phyloP scores from a whole-genome alignment of 352 stramenopile genomes.

The Phytophthora melonis region DNA sequence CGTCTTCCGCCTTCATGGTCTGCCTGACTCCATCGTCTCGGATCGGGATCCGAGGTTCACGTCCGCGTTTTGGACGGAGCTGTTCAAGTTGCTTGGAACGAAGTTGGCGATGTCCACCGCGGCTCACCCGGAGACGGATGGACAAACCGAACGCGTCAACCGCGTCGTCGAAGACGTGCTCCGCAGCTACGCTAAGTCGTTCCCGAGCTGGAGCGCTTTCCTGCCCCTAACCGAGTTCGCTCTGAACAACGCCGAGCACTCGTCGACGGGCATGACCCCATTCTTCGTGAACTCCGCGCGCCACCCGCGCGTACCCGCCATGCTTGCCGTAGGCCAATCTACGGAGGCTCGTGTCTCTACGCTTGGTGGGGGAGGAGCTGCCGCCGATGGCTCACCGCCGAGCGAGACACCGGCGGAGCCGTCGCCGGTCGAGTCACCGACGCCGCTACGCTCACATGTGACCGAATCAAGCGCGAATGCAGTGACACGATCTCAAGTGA shows the following conservation, averaged over 20 bases:
- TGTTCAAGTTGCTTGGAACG: background rate
- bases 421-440: background rate
- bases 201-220: background rate
- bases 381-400: no score
- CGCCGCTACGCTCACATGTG: no score
- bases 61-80: background rate
- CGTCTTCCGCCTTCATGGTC: background rate
- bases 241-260: background rate
- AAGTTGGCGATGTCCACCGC: background rate
- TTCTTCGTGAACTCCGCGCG: background rate
- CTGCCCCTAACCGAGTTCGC: background rate
- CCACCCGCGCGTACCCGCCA: background rate
- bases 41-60: background rate
- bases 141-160: constrained; percentile 1
- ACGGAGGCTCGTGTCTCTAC: background rate
- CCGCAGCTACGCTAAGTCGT: background rate
- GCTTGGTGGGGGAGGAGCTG: background rate
- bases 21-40: background rate
- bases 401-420: background rate
- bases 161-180: background rate
- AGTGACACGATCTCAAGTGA: no score
- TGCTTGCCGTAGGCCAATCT: background rate
- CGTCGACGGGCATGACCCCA: background rate
- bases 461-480: no score
- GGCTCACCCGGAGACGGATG: background rate